phyloP scores from a whole-genome alignment of 2,329 filamentous ascomycete species.

The Microsporum canis region DNA sequence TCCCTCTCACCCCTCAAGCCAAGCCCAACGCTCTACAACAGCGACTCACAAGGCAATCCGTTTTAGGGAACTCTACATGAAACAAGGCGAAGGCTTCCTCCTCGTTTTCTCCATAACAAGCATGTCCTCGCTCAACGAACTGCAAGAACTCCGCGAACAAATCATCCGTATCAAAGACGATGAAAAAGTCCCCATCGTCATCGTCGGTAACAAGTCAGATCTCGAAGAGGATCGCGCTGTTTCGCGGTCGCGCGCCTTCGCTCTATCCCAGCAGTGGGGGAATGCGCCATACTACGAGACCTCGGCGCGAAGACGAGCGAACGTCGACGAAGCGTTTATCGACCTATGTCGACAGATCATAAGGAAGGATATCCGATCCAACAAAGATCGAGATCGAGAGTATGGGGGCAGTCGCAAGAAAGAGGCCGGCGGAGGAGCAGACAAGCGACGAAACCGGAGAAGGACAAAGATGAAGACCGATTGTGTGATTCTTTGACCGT shows the following conservation, averaged over 20 bases:
- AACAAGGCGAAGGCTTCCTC: constrained; percentile 81
- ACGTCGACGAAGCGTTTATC: constrained; percentile 82
- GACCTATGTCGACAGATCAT: constrained; percentile 78
- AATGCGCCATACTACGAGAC: constrained; percentile 85
- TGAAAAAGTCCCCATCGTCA: constrained; percentile 72
- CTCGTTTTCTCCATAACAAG: constrained; percentile 89
- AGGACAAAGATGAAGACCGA: constrained; percentile 14
- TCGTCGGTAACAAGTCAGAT: constrained; percentile 86
- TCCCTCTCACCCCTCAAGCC: background rate
- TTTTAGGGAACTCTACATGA: constrained; percentile 73
- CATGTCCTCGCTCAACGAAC: constrained; percentile 67
- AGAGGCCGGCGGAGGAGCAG: constrained; percentile 24
- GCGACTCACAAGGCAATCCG: background rate
- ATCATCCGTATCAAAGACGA: constrained; percentile 87
- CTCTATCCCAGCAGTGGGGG: constrained; percentile 76
- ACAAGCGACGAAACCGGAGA: constrained; percentile 21
- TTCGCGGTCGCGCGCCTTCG: constrained; percentile 65
- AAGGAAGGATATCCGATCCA: constrained; percentile 47
- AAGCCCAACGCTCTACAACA: background rate
- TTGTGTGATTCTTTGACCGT: constrained; percentile 30
- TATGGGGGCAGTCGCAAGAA: constrained; percentile 22
- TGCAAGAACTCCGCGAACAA: constrained; percentile 71
- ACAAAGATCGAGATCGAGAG: constrained; percentile 25
- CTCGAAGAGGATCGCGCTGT: constrained; percentile 76
- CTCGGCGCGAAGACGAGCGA: constrained; percentile 68